phyloP scores from a whole-genome alignment of 345 rosid species.

The Barbarea vulgaris region DNA sequence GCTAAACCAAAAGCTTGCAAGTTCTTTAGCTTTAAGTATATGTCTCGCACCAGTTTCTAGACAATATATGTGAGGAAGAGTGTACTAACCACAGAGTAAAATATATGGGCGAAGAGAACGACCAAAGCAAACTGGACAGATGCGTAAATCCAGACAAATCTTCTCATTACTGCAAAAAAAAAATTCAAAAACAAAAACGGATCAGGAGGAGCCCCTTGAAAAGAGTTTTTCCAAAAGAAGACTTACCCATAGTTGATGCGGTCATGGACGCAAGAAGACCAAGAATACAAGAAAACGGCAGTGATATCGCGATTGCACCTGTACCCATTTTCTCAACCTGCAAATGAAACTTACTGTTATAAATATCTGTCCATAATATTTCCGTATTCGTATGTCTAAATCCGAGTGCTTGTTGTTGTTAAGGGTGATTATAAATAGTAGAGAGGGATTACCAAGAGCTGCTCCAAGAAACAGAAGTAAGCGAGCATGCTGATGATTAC shows the following conservation, averaged over 20 bases:
- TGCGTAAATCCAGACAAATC: conserved; percentile 88
- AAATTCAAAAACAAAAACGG: conserved; percentile 13
- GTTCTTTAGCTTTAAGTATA: conserved; percentile 7
- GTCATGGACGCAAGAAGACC: conserved; percentile 90
- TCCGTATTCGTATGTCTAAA: not conserved
- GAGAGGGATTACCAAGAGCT: conserved; percentile 64
- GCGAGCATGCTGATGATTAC: conserved; percentile 88
- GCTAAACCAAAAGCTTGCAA: not conserved
- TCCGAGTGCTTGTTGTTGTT: not conserved
- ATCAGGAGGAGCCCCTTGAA: conserved; percentile 4
- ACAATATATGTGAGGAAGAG: not conserved
- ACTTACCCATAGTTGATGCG: conserved; percentile 89
- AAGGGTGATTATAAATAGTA: not conserved
- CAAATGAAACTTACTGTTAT: conserved; percentile 24
- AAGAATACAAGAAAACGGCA: conserved; percentile 84
- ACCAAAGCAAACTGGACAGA: conserved; percentile 79
- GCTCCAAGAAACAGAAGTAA: conserved; percentile 95
- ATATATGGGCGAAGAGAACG: conserved; percentile 83
- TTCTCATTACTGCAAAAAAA: conserved; percentile 62
- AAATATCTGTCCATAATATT: not conserved
- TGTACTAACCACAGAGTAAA: conserved; percentile 73
- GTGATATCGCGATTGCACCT: conserved; percentile 83
- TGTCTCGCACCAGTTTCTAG: not conserved
- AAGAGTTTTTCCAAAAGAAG: not conserved
- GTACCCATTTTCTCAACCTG: conserved; percentile 85